These are phyloP conservation scores for Zarea fungicola DNA, from an alignment of 2,329 filamentous ascomycete genomes.

Conservation along the genomic window DNA sequence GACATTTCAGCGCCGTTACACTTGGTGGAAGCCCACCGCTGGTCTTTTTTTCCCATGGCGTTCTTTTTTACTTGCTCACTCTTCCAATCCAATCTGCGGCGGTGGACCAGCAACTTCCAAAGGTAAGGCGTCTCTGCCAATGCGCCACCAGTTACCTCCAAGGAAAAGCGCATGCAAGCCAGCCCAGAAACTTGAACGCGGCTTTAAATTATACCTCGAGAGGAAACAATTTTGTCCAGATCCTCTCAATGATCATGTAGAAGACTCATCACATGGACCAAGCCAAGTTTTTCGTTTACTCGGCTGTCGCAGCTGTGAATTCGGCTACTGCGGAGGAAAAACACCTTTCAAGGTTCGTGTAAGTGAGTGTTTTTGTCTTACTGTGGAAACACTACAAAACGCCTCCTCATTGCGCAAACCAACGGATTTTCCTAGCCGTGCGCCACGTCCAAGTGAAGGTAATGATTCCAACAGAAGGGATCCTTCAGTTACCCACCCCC, in stretches of 20 bases:
- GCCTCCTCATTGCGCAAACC: too few relatives aligned
- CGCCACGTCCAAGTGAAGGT: too few relatives aligned
- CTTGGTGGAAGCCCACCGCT: conserved; percentile 2
- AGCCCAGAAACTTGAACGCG: neutral
- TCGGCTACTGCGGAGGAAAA: neutral
- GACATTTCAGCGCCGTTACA: too few relatives aligned
- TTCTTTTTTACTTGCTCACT: conserved; percentile 10
- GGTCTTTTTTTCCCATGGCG: neutral
- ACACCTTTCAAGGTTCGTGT: neutral
- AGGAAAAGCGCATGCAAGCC: neutral
- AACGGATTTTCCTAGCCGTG: too few relatives aligned
- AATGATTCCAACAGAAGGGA: too few relatives aligned
- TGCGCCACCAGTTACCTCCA: neutral
- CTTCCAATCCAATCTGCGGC: neutral
- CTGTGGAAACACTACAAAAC: too few relatives aligned
- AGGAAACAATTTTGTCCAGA: neutral
- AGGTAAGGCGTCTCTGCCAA: too few relatives aligned
- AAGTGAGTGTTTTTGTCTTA: neutral
- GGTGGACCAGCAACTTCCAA: too few relatives aligned
- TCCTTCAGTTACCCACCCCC: too few relatives aligned
- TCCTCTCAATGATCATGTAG: neutral
- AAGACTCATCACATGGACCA: neutral
- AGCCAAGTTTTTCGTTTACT: neutral
- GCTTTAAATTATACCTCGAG: neutral
- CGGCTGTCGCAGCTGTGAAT: neutral